Conservation (phyloP, 2,329 filamentous ascomycete genomes). For the Colletotrichum endophyticum region DNA sequence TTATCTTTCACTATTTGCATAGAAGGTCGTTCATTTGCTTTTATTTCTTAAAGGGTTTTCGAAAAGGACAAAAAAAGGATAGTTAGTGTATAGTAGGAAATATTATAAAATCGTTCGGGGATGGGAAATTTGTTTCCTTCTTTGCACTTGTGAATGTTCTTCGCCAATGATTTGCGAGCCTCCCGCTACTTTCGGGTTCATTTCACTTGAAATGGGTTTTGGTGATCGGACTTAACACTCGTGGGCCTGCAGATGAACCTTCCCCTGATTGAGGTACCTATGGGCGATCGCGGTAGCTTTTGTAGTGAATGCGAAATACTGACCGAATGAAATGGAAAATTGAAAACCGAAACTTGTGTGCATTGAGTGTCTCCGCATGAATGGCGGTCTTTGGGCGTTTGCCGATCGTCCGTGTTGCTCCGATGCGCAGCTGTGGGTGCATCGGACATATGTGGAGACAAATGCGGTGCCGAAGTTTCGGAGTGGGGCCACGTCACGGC, state of each 20-base stretch:
- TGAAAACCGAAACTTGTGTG: accelerated
- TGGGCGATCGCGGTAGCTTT: not conserved
- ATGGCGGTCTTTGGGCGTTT: not conserved
- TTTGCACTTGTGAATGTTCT: not conserved
- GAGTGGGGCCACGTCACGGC: not conserved
- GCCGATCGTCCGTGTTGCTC: not conserved
- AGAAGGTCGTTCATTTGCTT: not conserved
- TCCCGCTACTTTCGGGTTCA: not conserved
- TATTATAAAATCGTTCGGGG: not conserved
- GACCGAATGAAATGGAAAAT: accelerated
- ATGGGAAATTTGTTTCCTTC: not conserved
- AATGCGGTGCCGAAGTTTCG: not conserved
- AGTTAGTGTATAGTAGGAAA: not conserved
- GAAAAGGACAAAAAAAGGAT: not conserved
- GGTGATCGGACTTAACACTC: not conserved
- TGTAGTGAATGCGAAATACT: too few relatives aligned
- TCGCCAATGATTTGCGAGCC: not conserved
- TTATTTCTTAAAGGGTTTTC: not conserved
- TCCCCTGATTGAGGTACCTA: accelerated
- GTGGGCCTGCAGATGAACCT: too few relatives aligned
- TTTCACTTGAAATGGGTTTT: not conserved
- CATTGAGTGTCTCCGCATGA: not conserved
- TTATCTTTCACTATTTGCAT: not conserved
- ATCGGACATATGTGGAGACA: not conserved
- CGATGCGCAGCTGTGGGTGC: not conserved